Conservation (phyloP, 345 rosid genomes). For the Populus simonii region DNA sequence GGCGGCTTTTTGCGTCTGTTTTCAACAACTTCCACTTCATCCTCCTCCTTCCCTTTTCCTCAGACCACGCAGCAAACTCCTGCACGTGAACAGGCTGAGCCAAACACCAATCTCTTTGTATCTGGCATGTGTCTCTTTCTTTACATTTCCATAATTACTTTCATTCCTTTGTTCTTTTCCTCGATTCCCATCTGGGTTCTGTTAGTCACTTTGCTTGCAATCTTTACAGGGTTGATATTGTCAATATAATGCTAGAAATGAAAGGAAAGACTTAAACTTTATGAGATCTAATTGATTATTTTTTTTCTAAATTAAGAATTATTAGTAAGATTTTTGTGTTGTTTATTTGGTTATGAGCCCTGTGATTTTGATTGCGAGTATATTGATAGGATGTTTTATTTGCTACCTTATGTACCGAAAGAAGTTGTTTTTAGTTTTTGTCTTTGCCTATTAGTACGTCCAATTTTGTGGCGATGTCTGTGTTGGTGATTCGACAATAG, state of each 20-base stretch:
- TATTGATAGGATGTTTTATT: background rate
- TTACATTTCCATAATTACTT: background rate
- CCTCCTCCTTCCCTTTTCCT: conserved; percentile 37
- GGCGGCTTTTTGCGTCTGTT: conserved; percentile 49
- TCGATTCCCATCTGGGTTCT: background rate
- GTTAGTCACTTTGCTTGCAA: background rate
- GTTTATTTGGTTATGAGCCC: background rate
- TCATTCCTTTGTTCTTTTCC: background rate
- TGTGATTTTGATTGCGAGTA: background rate
- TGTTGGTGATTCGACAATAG: background rate
- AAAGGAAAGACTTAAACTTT: background rate
- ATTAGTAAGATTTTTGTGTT: background rate
- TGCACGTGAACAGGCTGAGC: conserved; percentile 61
- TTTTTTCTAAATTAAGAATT: background rate
- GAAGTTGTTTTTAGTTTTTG: background rate
- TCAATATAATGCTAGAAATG: background rate
- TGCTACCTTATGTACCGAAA: background rate
- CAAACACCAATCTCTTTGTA: conserved; percentile 74
- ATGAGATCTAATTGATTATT: background rate
- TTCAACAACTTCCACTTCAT: conserved; percentile 36
- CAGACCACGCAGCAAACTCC: conserved; percentile 24
- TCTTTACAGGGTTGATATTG: background rate
- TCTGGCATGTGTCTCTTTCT: conserved; percentile 35
- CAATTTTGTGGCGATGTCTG: background rate
- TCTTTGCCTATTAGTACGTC: background rate